Conservation (phyloP, 1,284 basidiomycete species). For the Rhodofomes roseus region DNA sequence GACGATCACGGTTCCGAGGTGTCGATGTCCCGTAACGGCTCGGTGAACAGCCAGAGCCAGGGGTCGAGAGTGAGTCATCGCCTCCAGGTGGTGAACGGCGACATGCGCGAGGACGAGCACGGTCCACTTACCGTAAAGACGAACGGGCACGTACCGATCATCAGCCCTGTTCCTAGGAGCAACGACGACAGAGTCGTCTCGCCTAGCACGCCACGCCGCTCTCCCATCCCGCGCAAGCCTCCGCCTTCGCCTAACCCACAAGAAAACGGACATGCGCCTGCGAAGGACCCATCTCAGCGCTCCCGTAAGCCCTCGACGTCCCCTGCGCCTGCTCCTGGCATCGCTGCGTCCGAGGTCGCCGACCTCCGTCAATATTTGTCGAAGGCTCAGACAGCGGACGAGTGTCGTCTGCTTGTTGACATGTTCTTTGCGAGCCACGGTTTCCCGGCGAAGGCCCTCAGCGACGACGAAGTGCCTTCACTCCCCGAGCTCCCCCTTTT, state of each 20-base stretch:
- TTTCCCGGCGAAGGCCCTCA: slow-evolving; percentile 7
- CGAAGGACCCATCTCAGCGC: neutral
- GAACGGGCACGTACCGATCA: neutral
- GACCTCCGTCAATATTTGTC: slow-evolving; percentile 71
- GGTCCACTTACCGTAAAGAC: neutral
- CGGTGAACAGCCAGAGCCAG: neutral
- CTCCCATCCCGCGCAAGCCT: slow-evolving; percentile 6
- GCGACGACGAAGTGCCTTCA: slow-evolving; percentile 4
- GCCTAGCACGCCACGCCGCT: slow-evolving; percentile 1
- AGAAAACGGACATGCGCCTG: neutral
- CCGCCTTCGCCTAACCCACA: neutral
- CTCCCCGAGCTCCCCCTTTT: slow-evolving; percentile 12
- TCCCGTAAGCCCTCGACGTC: slow-evolving; percentile 9
- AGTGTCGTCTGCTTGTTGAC: slow-evolving; percentile 81
- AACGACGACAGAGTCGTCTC: neutral
- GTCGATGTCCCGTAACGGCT: slow-evolving; percentile 3
- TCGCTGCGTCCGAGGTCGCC: slow-evolving; percentile 42
- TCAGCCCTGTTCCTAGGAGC: neutral
- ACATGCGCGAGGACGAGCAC: neutral
- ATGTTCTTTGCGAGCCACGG: slow-evolving; percentile 74
- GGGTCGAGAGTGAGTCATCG: neutral
- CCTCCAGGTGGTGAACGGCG: neutral
- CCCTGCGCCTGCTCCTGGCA: slow-evolving; percentile 7
- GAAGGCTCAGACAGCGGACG: slow-evolving; percentile 70
- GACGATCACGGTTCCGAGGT: slow-evolving; percentile 8